Percentiles rank a stretch among this genome's conserved stretches.
These are phyloP conservation scores for Evernia prunastri DNA, from an alignment of 495 filamentous ascomycete species.

Conservation along the genomic window DNA sequence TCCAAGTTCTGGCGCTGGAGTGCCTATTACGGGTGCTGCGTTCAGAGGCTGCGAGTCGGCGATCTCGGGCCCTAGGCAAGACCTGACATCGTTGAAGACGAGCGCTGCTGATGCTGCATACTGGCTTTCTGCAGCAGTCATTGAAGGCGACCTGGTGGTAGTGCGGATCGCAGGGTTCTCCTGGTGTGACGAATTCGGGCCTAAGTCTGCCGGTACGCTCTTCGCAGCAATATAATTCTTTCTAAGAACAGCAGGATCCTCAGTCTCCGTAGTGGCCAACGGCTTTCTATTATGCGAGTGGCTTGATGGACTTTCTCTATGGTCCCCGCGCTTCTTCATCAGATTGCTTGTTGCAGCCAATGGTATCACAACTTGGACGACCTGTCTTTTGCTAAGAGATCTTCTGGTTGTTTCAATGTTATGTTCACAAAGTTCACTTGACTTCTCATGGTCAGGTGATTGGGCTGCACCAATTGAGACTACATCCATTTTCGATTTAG, in stretches of 20 bases:
- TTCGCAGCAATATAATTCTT: neutral
- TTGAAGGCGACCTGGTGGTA: neutral
- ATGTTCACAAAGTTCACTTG: neutral
- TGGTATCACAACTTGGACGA: constrained; percentile 10
- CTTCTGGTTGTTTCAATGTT: neutral
- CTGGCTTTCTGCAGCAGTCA: neutral
- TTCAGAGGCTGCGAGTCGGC: constrained; percentile 19
- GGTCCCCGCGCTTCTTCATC: neutral
- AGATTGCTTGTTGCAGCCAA: neutral
- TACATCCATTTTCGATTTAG: neutral
- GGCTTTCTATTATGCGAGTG: neutral
- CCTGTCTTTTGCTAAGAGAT: neutral
- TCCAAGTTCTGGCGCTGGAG: neutral
- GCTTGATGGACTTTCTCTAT: neutral
- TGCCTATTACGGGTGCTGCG: neutral
- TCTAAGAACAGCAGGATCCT: neutral
- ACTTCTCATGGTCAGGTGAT: neutral
- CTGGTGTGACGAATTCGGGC: neutral
- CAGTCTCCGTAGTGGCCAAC: neutral
- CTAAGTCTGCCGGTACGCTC: neutral
- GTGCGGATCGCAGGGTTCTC: neutral
- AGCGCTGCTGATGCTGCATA: neutral
- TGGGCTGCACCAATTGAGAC: neutral
- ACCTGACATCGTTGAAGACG: neutral
- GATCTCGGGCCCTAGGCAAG: constrained; percentile 11